Conservation (phyloP, 805 yeast genomes). For the Candida ortonii region DNA sequence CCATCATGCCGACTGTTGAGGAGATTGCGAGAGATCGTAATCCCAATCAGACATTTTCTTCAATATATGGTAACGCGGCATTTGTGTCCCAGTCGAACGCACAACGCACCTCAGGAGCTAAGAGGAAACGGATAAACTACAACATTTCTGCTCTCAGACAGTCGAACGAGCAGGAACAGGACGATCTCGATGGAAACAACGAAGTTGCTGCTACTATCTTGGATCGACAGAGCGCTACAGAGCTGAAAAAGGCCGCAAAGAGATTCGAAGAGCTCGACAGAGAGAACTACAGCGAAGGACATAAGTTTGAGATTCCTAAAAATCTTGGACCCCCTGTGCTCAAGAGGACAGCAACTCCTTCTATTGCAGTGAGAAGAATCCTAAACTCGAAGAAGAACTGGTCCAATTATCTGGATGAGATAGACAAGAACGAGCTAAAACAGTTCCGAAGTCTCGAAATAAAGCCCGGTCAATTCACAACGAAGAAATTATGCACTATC, state of each 20-base stretch:
- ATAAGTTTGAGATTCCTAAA: constrained; percentile 39
- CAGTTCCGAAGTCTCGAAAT: constrained; percentile 33
- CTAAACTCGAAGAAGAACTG: constrained; percentile 40
- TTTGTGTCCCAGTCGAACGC: constrained; percentile 3
- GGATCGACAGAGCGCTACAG: constrained; percentile 24
- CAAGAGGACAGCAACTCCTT: constrained; percentile 22
- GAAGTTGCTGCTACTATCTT: constrained; percentile 31
- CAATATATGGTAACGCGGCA: constrained; percentile 23
- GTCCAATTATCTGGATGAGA: constrained; percentile 41
- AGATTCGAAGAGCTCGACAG: constrained; percentile 41
- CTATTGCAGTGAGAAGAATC: constrained; percentile 38
- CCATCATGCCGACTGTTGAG: constrained; percentile 28
- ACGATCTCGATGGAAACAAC: constrained; percentile 26
- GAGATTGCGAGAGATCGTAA: constrained; percentile 30
- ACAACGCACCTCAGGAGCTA: constrained; percentile 14
- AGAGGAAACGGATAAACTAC: constrained; percentile 34
- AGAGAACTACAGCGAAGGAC: constrained; percentile 41
- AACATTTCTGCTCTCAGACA: constrained; percentile 29
- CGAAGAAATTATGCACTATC: constrained; percentile 43
- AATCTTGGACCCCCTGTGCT: constrained; percentile 17
- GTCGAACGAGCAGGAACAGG: constrained; percentile 30
- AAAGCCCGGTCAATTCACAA: constrained; percentile 31
- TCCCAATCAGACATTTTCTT: constrained; percentile 27
- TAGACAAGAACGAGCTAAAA: constrained; percentile 35
- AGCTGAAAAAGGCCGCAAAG: constrained; percentile 36